Conservation (phyloP, 768 basidiomycete species). For the Harrya chromipes region DNA sequence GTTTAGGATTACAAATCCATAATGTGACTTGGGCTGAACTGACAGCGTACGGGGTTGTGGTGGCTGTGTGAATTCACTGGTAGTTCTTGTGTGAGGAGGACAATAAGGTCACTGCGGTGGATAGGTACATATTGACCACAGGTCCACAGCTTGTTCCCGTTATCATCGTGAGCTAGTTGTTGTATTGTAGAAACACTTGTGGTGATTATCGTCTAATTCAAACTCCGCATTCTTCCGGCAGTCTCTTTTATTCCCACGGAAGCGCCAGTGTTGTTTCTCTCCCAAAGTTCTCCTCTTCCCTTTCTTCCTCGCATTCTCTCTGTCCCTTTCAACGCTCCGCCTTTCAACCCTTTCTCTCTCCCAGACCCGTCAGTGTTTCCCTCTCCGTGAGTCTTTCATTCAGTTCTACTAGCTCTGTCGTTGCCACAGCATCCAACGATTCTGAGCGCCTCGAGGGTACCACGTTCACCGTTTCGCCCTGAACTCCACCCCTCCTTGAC, state of each 20-base stretch:
- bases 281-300: conserved; percentile 29
- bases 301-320: conserved; percentile 30
- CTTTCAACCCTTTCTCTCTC: conserved; percentile 16
- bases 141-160: too few relatives aligned
- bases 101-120: too few relatives aligned
- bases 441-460: conserved; percentile 26
- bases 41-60: too few relatives aligned
- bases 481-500: background rate
- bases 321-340: conserved; percentile 26
- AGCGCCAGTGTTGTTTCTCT: conserved; percentile 45
- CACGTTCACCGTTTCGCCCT: conserved; percentile 24
- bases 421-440: conserved; percentile 12
- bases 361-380: conserved; percentile 5
- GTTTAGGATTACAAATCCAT: too few relatives aligned
- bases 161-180: too few relatives aligned
- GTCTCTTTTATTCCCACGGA: conserved; percentile 35
- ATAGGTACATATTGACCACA: too few relatives aligned
- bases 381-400: conserved; percentile 23
- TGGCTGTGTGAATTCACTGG: too few relatives aligned
- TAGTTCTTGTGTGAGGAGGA: too few relatives aligned
- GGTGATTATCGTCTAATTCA: conserved; percentile 29
- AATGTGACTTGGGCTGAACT: too few relatives aligned
- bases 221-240: conserved; percentile 42
- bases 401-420: background rate
- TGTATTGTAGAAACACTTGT: too few relatives aligned